phyloP scores from a whole-genome alignment of 2,329 filamentous ascomycete species.

The Trichoderma breve region DNA sequence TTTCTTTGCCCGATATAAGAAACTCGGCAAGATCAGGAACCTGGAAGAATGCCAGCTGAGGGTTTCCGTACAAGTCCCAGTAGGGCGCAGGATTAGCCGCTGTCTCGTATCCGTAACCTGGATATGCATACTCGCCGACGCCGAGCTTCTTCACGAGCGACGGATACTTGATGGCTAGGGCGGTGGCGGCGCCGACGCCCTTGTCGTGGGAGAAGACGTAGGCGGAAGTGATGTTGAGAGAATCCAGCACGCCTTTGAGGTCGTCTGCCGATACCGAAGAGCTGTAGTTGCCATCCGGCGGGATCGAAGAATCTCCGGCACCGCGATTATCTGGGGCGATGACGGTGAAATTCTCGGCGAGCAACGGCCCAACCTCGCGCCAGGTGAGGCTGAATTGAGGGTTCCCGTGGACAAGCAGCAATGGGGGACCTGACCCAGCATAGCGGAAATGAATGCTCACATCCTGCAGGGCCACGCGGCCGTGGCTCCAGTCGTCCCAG shows the following conservation, averaged over 20 bases:
- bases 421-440: background rate
- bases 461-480: background rate
- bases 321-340: background rate
- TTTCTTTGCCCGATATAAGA: background rate
- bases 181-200: background rate
- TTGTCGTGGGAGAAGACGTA: background rate
- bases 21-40: background rate
- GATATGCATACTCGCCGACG: background rate
- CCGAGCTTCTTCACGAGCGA: background rate
- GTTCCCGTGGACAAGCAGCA: background rate
- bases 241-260: background rate
- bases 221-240: background rate
- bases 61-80: background rate
- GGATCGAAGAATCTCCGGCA: background rate
- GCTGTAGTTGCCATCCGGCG: background rate
- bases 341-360: background rate
- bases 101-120: background rate
- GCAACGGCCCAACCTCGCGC: background rate
- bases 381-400: background rate
- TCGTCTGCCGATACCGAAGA: background rate
- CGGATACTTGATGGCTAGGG: background rate
- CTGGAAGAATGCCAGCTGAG: background rate
- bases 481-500: background rate
- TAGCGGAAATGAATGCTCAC: background rate
- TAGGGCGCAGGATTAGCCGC: background rate